Percentiles rank a stretch among this genome's conserved stretches.
Evolutionary conservation across 768 basidiomycete genomes (phyloP).

Genomic region (Leccinellum luteum): DNA sequence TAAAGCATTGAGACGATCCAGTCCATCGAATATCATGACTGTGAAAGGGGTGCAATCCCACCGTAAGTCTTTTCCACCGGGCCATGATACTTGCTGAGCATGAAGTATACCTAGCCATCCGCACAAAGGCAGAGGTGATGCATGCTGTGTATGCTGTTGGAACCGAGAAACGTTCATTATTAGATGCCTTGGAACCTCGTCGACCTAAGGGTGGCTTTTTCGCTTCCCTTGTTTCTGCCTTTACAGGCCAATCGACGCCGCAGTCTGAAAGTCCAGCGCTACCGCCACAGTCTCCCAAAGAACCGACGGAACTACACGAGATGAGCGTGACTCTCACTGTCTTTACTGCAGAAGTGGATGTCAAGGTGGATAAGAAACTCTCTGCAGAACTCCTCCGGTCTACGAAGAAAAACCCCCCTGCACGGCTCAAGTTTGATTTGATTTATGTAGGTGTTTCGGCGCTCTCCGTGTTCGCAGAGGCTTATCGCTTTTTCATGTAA

Average conservation of each 20-base stretch:
- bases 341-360: conserved; percentile 46
- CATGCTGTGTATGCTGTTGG: conserved; percentile 10
- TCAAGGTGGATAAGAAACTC: conserved; percentile 63
- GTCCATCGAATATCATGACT: conserved; percentile 63
- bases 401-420: conserved; percentile 93
- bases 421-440: conserved; percentile 69
- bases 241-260: conserved; percentile 17
- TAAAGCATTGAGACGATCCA: conserved; percentile 52
- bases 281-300: conserved; percentile 17
- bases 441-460: conserved; percentile 52
- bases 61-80: conserved; percentile 41
- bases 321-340: conserved; percentile 32
- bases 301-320: conserved; percentile 23
- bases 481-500: conserved; percentile 4
- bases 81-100: background rate
- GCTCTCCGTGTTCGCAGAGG: background rate
- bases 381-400: conserved; percentile 77
- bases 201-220: conserved; percentile 45
- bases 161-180: conserved; percentile 40
- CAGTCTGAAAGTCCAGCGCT: conserved; percentile 7
- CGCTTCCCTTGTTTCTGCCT: conserved; percentile 34
- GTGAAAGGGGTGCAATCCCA: conserved; percentile 62
- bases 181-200: conserved; percentile 31
- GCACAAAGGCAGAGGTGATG: conserved; percentile 12
- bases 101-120: conserved; percentile 38